Base-by-base conservation (phyloP, 2,329 filamentous ascomycete genomes). In the Sporothrix protearum region DNA sequence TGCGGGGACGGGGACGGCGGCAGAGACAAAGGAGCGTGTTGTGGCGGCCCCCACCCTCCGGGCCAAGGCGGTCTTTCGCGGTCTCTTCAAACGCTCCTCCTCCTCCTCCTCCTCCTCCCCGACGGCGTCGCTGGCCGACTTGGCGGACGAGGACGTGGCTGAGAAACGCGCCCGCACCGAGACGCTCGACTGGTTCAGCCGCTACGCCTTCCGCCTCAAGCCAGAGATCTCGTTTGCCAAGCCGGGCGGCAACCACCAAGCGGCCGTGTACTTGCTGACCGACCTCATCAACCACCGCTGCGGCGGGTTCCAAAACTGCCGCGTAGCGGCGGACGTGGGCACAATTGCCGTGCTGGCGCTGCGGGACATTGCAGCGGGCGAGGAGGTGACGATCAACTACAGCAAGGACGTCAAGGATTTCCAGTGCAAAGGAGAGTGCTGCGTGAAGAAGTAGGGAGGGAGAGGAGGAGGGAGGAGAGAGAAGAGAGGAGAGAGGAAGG, bases 301-400 rank as follows among this genome's bases (percentile, higher is more conserved):
- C 61, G 22, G 36, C 39, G 70, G 71, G 25, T 71, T 53, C 14
- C 74, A 78, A 7, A 79, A 79, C 71, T 79, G 77, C 71, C 71
- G 73, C 9, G 76, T 79, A 36, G 71, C 75, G n/a, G 67, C 76
- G 8, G 57, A 71, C 12, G 39, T 73, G 12, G 74, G 76, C n/a
- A 72, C 74, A 30, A 72, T 77, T 16, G 63, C 72, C 10, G 74
- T 79, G 30, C 64, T 76, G 42, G 77, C 79, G 8, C 71, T 57
- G 39, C 74, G 75, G 19, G 71, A 75, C 59, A 80, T 83, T 39
- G 63, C 47, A 2, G 42, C 71, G 1, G 79, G 75, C 12, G 76
- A 82, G 4, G 77, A 83, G 73, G 73, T 83, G 42, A 79, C 79
- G 42, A 79, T 83, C 74, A 73, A 79, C 74, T 82, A 83, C 71